Evolutionary conservation across 306 rosid genomes (phyloP), one percentile per base, ranked within the genome.

Genomic region (Sicyos edulis): DNA sequence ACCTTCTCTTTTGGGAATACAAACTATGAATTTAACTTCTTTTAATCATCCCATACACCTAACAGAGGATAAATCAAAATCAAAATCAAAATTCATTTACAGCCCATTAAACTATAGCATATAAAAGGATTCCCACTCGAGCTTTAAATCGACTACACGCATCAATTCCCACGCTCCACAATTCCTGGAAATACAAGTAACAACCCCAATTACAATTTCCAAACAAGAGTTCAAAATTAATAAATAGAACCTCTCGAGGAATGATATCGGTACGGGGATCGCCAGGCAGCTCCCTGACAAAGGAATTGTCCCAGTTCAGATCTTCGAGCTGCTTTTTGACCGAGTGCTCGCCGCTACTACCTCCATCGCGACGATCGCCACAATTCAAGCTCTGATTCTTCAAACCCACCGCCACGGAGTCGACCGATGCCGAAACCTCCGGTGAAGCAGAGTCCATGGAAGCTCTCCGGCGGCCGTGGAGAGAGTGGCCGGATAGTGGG

Each of bases 251-350:
- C 99, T 93, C 91, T 76, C 99, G 79, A 0, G 96, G 99, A 50
- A 81, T 73, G 32, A 77, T 63, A 77, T 93, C 97, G 63, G 88
- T 78, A 57, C 92, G 83, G 9, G 89, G 91, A 86, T 93, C 99
- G 53, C 86, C 80, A 20, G 99, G 97, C 56, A 93, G 77, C 49
- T 70, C 85, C 51, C 91, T 69, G 2, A 86, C 88, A 15, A 93
- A 91, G 2, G 99, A 88, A 77, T 93, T 81, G 29, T 93, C 96
- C 99, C 99, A 93, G 73, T 78, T 86, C 45, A 93, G 96, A 88
- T 87, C 92, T 74, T 93, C 80, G 22, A 93, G 99, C 70, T 67
- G 85, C 78, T 62, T 54, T 53, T 75, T 40, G 1, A 42, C 71
- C 19, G 34, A 61, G 71, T 29, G 71, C 24, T 50, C 10, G 60